These are phyloP conservation scores for Boletus rufocinnamomeus DNA, from an alignment of 768 basidiomycete species.

Conservation along the genomic window DNA sequence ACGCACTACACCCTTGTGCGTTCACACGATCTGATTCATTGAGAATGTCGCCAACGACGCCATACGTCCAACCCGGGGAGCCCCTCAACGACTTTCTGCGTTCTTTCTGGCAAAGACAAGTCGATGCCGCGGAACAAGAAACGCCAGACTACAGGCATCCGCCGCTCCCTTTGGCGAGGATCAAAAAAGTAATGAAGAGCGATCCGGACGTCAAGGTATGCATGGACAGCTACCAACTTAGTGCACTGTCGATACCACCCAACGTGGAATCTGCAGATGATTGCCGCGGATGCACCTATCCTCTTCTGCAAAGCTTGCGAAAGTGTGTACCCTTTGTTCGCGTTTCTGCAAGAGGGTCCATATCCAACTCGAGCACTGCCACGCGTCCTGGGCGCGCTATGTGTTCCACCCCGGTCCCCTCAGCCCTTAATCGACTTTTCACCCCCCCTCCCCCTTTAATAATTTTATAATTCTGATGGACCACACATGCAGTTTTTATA, in stretches of 20 bases:
- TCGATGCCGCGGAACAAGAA: slow-evolving; percentile 84
- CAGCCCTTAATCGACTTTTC: no score
- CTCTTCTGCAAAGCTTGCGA: slow-evolving; percentile 98
- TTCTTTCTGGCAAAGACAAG: slow-evolving; percentile 89
- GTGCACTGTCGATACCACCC: background rate
- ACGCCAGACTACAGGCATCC: slow-evolving; percentile 87
- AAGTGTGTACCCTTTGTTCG: slow-evolving; percentile 57
- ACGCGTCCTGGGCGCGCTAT: background rate
- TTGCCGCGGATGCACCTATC: slow-evolving; percentile 95
- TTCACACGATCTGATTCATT: slow-evolving; percentile 26
- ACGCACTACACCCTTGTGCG: background rate
- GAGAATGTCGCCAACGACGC: slow-evolving; percentile 42
- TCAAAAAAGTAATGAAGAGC: slow-evolving; percentile 99
- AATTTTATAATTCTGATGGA: background rate
- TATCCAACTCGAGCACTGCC: slow-evolving; percentile 7
- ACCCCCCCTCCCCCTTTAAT: no score
- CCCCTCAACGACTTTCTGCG: slow-evolving; percentile 84
- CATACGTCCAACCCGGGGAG: slow-evolving; percentile 82
- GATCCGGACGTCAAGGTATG: slow-evolving; percentile 94
- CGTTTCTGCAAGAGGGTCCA: background rate
- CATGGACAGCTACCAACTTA: background rate
- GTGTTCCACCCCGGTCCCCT: background rate
- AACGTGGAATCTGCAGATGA: slow-evolving; percentile 65
- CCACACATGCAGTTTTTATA: slow-evolving; percentile 75
- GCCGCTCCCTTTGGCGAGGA: slow-evolving; percentile 88